A percentile compares a stretch with the other conserved stretches of the same genome.
Conservation (phyloP, 306 rosid species). For the Inga oerstediana region DNA sequence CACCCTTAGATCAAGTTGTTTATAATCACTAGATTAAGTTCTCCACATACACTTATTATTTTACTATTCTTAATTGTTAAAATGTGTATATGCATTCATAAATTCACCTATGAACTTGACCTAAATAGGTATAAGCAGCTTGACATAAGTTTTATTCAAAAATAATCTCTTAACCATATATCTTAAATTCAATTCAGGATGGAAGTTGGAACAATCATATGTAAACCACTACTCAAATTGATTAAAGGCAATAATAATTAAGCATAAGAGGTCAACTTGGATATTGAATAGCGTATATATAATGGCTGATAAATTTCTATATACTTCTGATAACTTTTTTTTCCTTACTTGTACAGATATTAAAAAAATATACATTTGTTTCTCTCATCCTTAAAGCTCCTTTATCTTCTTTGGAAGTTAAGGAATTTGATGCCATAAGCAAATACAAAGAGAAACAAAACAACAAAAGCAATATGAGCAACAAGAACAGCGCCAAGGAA, state of each 20-base stretch:
- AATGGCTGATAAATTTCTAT: neutral
- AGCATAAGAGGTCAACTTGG: neutral
- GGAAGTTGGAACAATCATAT: no score
- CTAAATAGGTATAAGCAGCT: no score
- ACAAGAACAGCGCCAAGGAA: constrained; percentile 51
- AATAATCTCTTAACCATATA: no score
- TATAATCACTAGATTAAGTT: no score
- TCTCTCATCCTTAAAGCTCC: neutral
- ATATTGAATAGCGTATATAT: neutral
- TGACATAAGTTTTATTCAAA: no score
- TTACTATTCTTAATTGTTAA: no score
- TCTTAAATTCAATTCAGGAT: no score
- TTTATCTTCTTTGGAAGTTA: constrained; percentile 64
- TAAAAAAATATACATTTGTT: neutral
- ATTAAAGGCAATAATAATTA: neutral
- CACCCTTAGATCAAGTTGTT: no score
- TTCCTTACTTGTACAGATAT: neutral
- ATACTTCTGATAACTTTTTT: neutral
- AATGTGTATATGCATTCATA: no score
- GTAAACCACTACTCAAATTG: neutral
- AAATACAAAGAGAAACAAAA: constrained; percentile 57
- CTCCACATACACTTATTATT: no score
- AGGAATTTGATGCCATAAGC: constrained; percentile 71
- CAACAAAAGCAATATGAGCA: constrained; percentile 53
- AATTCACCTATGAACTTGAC: no score